Evolutionary conservation across 148 eudicot genomes (phyloP).

Genomic region (Chenopodium berlandieri): DNA sequence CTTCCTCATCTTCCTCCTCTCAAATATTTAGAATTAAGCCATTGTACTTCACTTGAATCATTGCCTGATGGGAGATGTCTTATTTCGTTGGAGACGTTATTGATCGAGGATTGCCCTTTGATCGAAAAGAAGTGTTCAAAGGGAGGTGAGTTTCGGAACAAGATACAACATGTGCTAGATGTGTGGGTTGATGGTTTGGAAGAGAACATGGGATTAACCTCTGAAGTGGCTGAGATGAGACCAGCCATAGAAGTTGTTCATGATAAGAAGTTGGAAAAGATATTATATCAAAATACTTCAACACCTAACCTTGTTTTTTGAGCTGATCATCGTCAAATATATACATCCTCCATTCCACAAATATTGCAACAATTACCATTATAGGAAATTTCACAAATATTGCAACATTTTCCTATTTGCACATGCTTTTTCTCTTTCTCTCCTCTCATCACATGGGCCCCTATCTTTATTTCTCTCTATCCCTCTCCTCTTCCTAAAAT

Average conservation of each 20-base stretch:
- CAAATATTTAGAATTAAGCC: slow-evolving; percentile 8
- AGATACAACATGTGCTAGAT: neutral
- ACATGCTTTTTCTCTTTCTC: too few species aligned
- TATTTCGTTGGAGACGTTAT: neutral
- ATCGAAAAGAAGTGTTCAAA: neutral
- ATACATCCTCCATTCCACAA: too few species aligned
- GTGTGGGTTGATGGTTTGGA: slow-evolving; percentile 6
- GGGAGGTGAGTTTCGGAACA: neutral
- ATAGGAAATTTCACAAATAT: too few species aligned
- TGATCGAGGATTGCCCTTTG: slow-evolving; percentile 2
- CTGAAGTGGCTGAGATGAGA: neutral
- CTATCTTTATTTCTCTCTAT: too few species aligned
- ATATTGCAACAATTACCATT: too few species aligned
- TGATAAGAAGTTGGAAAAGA: neutral
- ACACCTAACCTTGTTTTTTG: too few species aligned
- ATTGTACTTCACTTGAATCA: neutral
- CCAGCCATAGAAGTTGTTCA: neutral
- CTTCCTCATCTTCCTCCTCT: neutral
- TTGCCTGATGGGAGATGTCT: slow-evolving; percentile 4
- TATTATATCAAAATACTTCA: neutral
- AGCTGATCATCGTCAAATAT: too few species aligned
- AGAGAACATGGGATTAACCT: neutral
- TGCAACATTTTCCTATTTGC: too few species aligned
- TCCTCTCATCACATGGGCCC: too few species aligned
- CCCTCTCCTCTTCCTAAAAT: too few species aligned